These are phyloP conservation scores for Escovopsis sp. DNA, from an alignment of 2,329 filamentous ascomycete genomes.

Conservation along the genomic window DNA sequence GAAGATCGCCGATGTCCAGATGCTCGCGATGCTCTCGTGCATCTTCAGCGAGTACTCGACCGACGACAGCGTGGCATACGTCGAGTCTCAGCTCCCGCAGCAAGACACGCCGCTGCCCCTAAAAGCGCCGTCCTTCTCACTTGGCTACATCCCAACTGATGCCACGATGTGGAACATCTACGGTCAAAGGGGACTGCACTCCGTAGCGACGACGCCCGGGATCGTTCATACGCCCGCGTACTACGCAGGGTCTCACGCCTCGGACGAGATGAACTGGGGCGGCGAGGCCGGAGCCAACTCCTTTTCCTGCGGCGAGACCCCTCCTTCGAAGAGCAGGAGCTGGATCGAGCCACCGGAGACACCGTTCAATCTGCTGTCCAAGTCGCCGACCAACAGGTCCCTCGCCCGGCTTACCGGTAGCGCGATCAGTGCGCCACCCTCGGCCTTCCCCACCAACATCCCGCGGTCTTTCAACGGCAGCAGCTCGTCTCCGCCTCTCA, in stretches of 20 bases:
- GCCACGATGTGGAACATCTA: slow-evolving; percentile 37
- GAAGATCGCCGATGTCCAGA: slow-evolving; percentile 47
- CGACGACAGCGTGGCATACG: slow-evolving; percentile 41
- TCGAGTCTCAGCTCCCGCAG: slow-evolving; percentile 40
- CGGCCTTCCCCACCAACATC: slow-evolving; percentile 41
- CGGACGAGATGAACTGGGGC: slow-evolving; percentile 37
- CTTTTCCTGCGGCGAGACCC: slow-evolving; percentile 48
- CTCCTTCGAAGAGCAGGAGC: slow-evolving; percentile 36
- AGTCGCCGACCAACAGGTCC: slow-evolving; percentile 41
- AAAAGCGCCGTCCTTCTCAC: slow-evolving; percentile 51
- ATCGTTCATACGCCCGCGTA: slow-evolving; percentile 40
- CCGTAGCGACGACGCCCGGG: slow-evolving; percentile 41
- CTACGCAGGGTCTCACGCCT: slow-evolving; percentile 41
- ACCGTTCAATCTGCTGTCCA: slow-evolving; percentile 28
- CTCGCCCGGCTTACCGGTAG: slow-evolving; percentile 39
- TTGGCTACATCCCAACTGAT: slow-evolving; percentile 51
- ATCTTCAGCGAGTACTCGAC: slow-evolving; percentile 49
- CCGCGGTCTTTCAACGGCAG: slow-evolving; percentile 28
- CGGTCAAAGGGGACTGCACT: slow-evolving; percentile 37
- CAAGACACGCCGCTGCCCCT: slow-evolving; percentile 48
- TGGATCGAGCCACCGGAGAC: slow-evolving; percentile 34
- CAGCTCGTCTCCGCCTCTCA: slow-evolving; percentile 30
- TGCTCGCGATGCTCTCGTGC: slow-evolving; percentile 58
- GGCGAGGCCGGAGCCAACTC: slow-evolving; percentile 42
- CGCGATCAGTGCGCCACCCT: slow-evolving; percentile 33